These are phyloP conservation scores for Breynia disticha DNA, from an alignment of 441 rosid genomes.

Conservation along the genomic window DNA sequence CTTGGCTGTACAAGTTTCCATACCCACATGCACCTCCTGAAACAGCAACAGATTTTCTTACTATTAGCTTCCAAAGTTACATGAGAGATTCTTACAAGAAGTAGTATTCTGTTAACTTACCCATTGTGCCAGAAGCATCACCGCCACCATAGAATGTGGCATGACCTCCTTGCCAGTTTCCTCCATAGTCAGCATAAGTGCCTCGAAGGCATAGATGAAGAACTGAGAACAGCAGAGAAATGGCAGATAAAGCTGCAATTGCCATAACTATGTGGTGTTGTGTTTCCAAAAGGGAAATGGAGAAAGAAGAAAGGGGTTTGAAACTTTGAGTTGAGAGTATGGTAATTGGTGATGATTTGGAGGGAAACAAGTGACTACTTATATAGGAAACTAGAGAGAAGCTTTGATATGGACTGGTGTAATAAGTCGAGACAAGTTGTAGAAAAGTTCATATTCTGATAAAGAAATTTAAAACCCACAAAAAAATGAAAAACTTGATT, in stretches of 20 bases:
- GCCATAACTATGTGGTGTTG: slow-evolving; percentile 12
- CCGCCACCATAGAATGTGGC: slow-evolving; percentile 93
- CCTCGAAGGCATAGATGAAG: slow-evolving; percentile 26
- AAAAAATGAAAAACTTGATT: slow-evolving; percentile 2
- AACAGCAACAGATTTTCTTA: slow-evolving; percentile 1
- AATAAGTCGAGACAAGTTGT: slow-evolving; percentile 17
- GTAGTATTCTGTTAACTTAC: slow-evolving; percentile 24
- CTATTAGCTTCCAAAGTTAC: background rate
- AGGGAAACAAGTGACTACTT: slow-evolving; percentile 8
- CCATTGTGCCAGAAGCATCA: slow-evolving; percentile 94
- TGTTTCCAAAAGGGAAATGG: background rate
- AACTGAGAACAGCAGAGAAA: slow-evolving; percentile 22
- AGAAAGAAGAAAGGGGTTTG: background rate
- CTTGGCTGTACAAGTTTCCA: slow-evolving; percentile 83
- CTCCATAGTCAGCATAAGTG: slow-evolving; percentile 46
- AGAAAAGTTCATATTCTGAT: slow-evolving; percentile 8
- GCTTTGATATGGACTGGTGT: slow-evolving; percentile 19
- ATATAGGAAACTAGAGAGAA: slow-evolving; percentile 24
- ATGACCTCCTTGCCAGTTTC: slow-evolving; percentile 60
- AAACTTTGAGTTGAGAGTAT: background rate
- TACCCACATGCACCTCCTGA: slow-evolving; percentile 98
- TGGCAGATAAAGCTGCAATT: slow-evolving; percentile 13
- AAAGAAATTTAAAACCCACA: background rate
- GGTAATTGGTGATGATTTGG: slow-evolving; percentile 8
- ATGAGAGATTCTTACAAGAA: no score